Base-by-base conservation (phyloP, 768 basidiomycete genomes). In the Pulveroboletus sp. region DNA sequence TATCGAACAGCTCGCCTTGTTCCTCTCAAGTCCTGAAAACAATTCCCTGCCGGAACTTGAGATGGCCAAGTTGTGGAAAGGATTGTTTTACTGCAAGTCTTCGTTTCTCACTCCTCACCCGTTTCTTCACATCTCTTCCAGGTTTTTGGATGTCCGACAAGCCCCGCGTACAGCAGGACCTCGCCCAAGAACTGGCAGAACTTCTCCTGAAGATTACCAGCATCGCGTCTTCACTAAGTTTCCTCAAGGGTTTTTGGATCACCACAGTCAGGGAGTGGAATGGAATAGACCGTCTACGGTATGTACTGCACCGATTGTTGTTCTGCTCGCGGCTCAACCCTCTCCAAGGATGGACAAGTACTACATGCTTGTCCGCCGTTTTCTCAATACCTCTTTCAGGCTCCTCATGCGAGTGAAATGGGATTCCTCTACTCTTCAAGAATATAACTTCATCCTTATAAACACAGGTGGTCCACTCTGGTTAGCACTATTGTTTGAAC, bases 71-170 rank as follows among this genome's bases (percentile, higher is more conserved):
- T 68, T 98, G 28, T 98, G 95, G 95, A 97, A 99, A 67, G 95
- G 94, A 0, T 80, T 98, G 44, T 99, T 95, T 68, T 99, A 95
- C 69, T 96, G 94, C 93, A 55, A 56, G 83, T 69, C 6, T 31
- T 24, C 42, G 7, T 15, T 36, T 12, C 14, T 21, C 17, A 24
- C 38, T 6, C 21, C 26, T 18, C 31, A 3, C 26, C 40, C 30
- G 4, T 15, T n/a, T 7, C 41, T 33, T 56, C 50, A 59, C 7
- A 12, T 33, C 27, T 36, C 0, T 27, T 3, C 5, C 36, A 96
- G 94, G 95, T 65, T 98, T 93, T 71, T 99, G 95, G 94, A 97
- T 97, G 93, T 97, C 94, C 9, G 95, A 99, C 71, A 99, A 98
- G 65, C 94, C 94, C 5, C 78, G 94, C 8, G 89, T 97, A 8